phyloP scores from a whole-genome alignment of 2,329 filamentous ascomycete genomes.

The Colletotrichum sidae region DNA sequence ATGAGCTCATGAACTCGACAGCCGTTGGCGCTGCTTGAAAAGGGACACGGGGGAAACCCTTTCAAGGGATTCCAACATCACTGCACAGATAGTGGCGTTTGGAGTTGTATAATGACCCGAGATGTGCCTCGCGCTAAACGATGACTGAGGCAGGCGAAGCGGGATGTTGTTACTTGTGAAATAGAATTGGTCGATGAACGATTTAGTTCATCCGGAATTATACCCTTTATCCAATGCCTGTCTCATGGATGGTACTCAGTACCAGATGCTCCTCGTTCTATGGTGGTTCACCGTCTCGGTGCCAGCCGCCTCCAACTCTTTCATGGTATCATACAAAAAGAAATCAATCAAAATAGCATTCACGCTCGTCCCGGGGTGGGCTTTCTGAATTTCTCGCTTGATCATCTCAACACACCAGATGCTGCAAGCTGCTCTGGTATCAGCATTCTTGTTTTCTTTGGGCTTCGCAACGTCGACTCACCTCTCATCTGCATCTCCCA shows the following conservation, averaged over 20 bases:
- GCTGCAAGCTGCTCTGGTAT: slow-evolving; percentile 73
- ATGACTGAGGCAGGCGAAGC: slow-evolving; percentile 10
- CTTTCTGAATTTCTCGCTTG: slow-evolving; percentile 78
- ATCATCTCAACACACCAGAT: slow-evolving; percentile 98
- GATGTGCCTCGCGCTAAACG: slow-evolving; percentile 1
- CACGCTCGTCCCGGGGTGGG: slow-evolving; percentile 76
- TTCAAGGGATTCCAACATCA: too few relatives aligned
- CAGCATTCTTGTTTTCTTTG: not conserved
- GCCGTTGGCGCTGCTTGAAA: slow-evolving; percentile 48
- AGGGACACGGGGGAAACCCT: too few relatives aligned
- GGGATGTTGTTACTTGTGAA: slow-evolving; percentile 11
- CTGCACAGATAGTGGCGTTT: slow-evolving; percentile 7
- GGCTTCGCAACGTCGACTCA: slow-evolving; percentile 48
- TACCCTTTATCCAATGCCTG: slow-evolving; percentile 3
- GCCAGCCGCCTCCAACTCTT: slow-evolving; percentile 77
- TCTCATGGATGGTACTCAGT: slow-evolving; percentile 60
- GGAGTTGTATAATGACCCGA: not conserved
- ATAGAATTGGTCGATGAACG: not conserved
- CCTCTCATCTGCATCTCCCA: slow-evolving; percentile 92
- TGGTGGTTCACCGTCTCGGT: slow-evolving; percentile 81
- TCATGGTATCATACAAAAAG: slow-evolving; percentile 95
- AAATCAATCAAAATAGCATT: slow-evolving; percentile 98
- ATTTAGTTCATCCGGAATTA: slow-evolving; percentile 3
- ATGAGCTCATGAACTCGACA: slow-evolving; percentile 70
- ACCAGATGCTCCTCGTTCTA: slow-evolving; percentile 94